Base-by-base conservation (phyloP, 2,329 filamentous ascomycete genomes). In the Parastagonospora avenae region DNA sequence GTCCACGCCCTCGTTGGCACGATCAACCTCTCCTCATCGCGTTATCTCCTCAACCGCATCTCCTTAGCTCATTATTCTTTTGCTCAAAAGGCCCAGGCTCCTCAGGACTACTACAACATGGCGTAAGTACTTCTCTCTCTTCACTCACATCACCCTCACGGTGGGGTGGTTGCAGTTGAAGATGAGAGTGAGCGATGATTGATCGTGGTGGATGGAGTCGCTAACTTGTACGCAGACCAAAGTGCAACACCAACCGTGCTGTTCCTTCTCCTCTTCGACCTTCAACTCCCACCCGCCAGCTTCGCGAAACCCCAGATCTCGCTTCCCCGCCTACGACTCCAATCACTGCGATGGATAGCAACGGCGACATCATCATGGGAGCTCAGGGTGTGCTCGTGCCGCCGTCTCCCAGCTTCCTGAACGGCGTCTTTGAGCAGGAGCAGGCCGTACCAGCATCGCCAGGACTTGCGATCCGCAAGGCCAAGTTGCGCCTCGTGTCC, bases 341-440 rank as follows among this genome's bases (percentile, higher is more conserved):
- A 11, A 19, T 16, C 15, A n/a, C 14, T 8, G 9, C 28, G 8
- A 38, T 32, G 16, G 8, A 19, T 28, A 10, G 4, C 32, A 32
- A 19, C 9, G 29, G 36, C 16, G 51, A 50, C 15, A 37, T 41
- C 16, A 42, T 56, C 29, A 30, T 51, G n/a, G 32, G 49, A 8
- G 38, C 50, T 1, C 38, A 47, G 14, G 42, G 35, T 12, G 37
- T 51, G 1, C 19, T 28, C 4, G 42, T 59, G 15, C 55, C 55
- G 6, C 55, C 55, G 2, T 59, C 55, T 7, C 55, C 55, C 4
- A 37, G 44, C n/a, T 24, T 46, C 4, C 47, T 12, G 7, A 24
- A 39, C 11, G 9, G n/a, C 24, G n/a, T 29, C 8, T 9, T 31
- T 15, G 15, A 10, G 15, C 12, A 36, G 12, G 28, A 19, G 2